Evolutionary conservation across 2,329 filamentous ascomycete genomes (phyloP), one percentile per base, ranked within the genome.

Genomic region (Orbilia blumenaviensis): DNA sequence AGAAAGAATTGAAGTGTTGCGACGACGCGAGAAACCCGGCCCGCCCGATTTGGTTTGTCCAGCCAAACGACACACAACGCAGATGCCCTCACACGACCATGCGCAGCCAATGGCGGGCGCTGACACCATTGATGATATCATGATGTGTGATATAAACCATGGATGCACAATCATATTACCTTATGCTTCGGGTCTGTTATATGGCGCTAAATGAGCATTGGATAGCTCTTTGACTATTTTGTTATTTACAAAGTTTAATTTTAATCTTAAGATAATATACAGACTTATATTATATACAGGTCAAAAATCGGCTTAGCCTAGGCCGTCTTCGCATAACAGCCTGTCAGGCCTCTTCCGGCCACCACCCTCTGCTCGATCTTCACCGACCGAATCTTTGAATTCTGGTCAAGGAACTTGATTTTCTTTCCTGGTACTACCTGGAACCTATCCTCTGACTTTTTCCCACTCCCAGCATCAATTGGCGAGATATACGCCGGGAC

Each of bases 401-500:
- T 62, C 44, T 77, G 46, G 48, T 77, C 72, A 3, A 61, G 18
- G 16, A 80, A 46, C 10, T 58, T 71, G 14, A 78, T 60, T 58
- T 77, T 80, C 67, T 78, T 78, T 42, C 64, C 67, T 3, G 79
- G 79, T 6, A 79, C 66, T 9, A 77, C 68, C 25, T 81, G 80
- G 38, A 81, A 79, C 48, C 80, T 79, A 25, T 80, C 66, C 6
- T 78, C 77, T 23, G 77, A 68, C 10, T 73, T 71, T 21, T 73
- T 77, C 10, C 58, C 64, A 83, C 60, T 50, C 12, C 64, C 64
- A 7, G 72, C 25, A 8, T 80, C 80, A n/a, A 81, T 61, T 1
- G 79, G 79, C 3, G 78, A 77, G 36, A 81, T 78, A 46, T 81
- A 80, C 2, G 78, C 66, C 1, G 95, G 95, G 10, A 87, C 86